phyloP scores from a whole-genome alignment of 345 rosid genomes.

The Microthlaspi erraticum region DNA sequence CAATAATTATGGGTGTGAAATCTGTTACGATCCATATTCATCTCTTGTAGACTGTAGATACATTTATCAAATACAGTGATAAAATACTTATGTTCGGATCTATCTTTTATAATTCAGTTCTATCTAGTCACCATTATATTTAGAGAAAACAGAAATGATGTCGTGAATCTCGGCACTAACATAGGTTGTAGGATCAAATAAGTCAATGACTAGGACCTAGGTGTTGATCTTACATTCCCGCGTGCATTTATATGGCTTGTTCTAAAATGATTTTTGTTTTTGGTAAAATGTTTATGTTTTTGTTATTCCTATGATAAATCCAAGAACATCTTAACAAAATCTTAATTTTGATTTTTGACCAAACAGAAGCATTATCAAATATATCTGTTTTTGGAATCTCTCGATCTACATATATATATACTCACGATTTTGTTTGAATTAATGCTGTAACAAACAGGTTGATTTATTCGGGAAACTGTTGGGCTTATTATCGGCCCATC shows the following conservation, averaged over 20 bases:
- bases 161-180: conserved; percentile 29
- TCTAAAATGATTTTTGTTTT: neutral
- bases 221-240: conserved; percentile 30
- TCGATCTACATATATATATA: neutral
- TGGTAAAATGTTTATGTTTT: too few species aligned
- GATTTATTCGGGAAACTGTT: conserved; percentile 64
- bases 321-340: conserved; percentile 5
- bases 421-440: neutral
- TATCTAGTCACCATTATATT: neutral
- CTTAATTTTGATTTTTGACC: neutral
- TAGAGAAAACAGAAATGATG: too few species aligned
- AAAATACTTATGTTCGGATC: too few species aligned
- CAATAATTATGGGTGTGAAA: neutral
- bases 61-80: neutral
- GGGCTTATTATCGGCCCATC: conserved; percentile 83
- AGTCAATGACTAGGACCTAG: conserved; percentile 2
- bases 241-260: neutral
- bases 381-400: conserved; percentile 16
- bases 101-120: too few species aligned
- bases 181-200: conserved; percentile 1
- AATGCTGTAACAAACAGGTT: conserved; percentile 48
- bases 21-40: conserved; percentile 10
- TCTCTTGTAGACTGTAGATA: neutral
- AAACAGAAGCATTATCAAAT: neutral
- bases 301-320: conserved; percentile 36